Conservation (phyloP, 768 basidiomycete species). For the Tricholoma furcatifolium region DNA sequence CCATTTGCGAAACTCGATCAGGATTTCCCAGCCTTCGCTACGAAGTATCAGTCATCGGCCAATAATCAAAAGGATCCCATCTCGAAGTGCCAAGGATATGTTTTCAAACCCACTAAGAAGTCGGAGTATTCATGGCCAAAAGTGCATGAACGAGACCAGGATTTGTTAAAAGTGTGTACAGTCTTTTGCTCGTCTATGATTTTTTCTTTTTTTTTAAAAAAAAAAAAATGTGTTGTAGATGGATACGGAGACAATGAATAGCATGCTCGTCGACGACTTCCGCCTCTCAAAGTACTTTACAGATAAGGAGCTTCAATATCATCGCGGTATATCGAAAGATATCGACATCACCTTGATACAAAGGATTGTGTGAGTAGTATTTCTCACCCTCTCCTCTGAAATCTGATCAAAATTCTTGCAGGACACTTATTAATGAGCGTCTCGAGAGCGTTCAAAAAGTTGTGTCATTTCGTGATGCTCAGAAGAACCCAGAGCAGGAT, state of each 20-base stretch:
- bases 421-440: constrained; percentile 35
- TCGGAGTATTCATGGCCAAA: background rate
- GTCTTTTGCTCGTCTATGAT: background rate
- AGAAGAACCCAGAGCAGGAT: background rate
- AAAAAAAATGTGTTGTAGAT: constrained; percentile 23
- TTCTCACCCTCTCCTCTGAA: background rate
- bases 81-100: background rate
- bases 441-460: constrained; percentile 36
- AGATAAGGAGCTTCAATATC: constrained; percentile 16
- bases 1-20: constrained; percentile 26
- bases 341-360: constrained; percentile 44
- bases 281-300: constrained; percentile 22
- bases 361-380: constrained; percentile 32
- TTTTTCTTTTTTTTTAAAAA: too few species aligned
- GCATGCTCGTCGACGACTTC: constrained; percentile 28
- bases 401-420: constrained; percentile 11
- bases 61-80: background rate
- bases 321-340: constrained; percentile 17
- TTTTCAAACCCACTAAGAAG: background rate
- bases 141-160: constrained; percentile 19
- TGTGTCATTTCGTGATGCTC: constrained; percentile 24
- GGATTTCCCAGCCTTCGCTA: constrained; percentile 21
- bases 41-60: background rate
- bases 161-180: constrained; percentile 26
- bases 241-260: constrained; percentile 25